phyloP scores from a whole-genome alignment of 2,329 filamentous ascomycete species.

The Neurospora sp. region DNA sequence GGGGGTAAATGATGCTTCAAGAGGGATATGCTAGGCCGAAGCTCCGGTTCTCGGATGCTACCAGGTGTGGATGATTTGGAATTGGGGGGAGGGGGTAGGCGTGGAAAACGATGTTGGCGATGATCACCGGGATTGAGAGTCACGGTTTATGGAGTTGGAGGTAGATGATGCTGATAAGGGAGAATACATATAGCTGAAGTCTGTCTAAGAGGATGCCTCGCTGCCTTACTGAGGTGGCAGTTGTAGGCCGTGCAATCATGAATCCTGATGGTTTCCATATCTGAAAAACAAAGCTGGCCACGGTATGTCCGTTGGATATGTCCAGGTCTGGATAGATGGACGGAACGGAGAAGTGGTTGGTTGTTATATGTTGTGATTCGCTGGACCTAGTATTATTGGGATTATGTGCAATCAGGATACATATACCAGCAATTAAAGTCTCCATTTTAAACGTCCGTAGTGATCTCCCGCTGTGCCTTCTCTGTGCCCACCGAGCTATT shows the following conservation, averaged over 20 bases:
- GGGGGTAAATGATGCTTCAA: neutral
- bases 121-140: neutral
- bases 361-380: neutral
- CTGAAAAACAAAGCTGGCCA: neutral
- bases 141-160: neutral
- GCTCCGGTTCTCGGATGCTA: neutral
- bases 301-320: neutral
- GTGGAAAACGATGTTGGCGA: neutral
- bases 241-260: neutral
- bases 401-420: neutral
- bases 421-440: neutral
- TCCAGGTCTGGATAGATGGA: neutral
- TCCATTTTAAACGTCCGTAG: neutral
- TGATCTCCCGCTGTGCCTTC: neutral
- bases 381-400: neutral
- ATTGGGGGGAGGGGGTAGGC: neutral
- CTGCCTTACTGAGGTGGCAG: neutral
- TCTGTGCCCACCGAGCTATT: neutral
- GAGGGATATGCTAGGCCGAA: neutral
- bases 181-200: neutral
- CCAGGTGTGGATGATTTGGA: neutral
- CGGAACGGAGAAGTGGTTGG: neutral
- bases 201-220: no score
- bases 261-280: neutral
- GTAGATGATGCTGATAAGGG: neutral